phyloP scores from a whole-genome alignment of 2,329 filamentous ascomycete genomes.

The Pseudogymnoascus sp. region DNA sequence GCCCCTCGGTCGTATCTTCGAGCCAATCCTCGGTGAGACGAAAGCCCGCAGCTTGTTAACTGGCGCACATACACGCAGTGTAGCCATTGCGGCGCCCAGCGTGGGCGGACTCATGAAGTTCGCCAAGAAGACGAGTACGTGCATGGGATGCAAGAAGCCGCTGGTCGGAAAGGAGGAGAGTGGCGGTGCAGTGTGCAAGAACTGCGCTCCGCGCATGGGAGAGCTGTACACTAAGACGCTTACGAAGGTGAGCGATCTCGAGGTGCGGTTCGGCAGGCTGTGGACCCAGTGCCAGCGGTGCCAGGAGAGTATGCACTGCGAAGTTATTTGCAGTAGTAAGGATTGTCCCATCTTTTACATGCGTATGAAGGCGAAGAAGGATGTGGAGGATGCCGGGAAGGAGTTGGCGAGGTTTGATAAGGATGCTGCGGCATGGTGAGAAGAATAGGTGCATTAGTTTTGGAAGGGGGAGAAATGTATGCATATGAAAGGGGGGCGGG shows the following conservation, averaged over 20 bases:
- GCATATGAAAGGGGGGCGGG: neutral
- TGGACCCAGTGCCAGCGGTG: constrained; percentile 99
- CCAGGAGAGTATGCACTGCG: constrained; percentile 95
- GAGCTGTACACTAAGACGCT: constrained; percentile 92
- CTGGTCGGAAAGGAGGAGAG: constrained; percentile 71
- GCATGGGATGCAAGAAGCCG: constrained; percentile 98
- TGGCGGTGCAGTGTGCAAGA: constrained; percentile 76
- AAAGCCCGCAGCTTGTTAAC: constrained; percentile 80
- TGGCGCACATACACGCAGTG: constrained; percentile 90
- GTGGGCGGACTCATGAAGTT: constrained; percentile 98
- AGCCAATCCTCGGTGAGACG: constrained; percentile 91
- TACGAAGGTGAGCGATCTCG: constrained; percentile 80
- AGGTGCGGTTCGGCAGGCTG: constrained; percentile 82
- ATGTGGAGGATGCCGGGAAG: constrained; percentile 89
- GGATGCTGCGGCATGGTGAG: constrained; percentile 58
- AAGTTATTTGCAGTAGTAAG: constrained; percentile 92
- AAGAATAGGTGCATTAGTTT: neutral
- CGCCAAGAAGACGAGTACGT: constrained; percentile 93
- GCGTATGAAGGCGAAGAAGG: constrained; percentile 99
- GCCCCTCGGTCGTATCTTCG: constrained; percentile 89
- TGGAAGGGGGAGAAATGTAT: neutral
- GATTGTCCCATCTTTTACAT: constrained; percentile 99
- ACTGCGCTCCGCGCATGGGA: constrained; percentile 77
- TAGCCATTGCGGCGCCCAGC: constrained; percentile 83
- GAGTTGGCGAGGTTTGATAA: constrained; percentile 85